Base-by-base conservation (phyloP, 1,139 yeast species). In the Hansenula sp. region DNA sequence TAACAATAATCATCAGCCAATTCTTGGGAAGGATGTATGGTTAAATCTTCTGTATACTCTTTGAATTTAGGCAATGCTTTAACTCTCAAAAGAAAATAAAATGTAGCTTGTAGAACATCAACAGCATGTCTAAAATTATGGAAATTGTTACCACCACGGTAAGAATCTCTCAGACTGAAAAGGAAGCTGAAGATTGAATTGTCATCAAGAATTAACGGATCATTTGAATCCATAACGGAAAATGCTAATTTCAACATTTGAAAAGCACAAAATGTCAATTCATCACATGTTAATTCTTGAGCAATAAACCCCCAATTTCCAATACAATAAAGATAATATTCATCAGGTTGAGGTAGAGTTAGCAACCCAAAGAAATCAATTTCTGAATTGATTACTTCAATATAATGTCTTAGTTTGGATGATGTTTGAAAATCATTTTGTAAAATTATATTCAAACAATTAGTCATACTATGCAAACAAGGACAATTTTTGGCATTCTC, bases 41-140 rank as follows among this genome's bases (percentile, higher is more conserved):
- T 33, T 25, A 44, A 35, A 34, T 49, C 41, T 24, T 44, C 44
- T 6, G 58, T 49, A 40, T 46, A 56, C 32, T 51, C 46, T 5
- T 40, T 35, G 36, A 55, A 55, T n/a, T 44, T 46, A 19, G 57
- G 58, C 18, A 60, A 39, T 8, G 77, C 73, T 15, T 69, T 68
- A 47, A 82, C 66, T 40, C 74, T 62, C 6, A 77, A 63, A 33
- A 84, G 64, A 52, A 80, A 81, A 60, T 76, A 81, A 64, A 83
- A 84, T 41, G 93, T 81, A 1, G 96, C 96, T 66, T 93, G 99
- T 60, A 91, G 68, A 8, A 93, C 99, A 66, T 93, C 99, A 15
- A 89, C 87, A 0, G 96, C 97, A 66, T 93, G 99, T 54, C 96
- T 79, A 61, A 90, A 93, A 66, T 91, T 91, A 67, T 93, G 99